A percentile compares a stretch with the other conserved stretches of the same genome.
Conservation (phyloP, 2,329 filamentous ascomycete species). For the Fusarium mundagurra region DNA sequence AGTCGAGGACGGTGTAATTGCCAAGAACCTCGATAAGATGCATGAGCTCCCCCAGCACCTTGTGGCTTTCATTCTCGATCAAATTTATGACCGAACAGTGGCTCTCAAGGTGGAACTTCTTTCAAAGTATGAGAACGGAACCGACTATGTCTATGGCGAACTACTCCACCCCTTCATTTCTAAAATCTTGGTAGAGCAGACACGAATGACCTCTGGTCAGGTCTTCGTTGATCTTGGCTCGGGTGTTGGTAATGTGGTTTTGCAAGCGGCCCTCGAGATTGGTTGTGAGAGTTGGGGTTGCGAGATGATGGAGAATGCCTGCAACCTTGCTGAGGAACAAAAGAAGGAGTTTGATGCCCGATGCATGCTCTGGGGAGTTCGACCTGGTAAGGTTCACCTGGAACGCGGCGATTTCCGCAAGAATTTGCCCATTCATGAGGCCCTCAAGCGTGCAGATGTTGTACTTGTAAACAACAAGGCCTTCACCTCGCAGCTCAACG, state of each 20-base stretch:
- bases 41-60: slow-evolving; percentile 76
- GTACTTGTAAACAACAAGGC: slow-evolving; percentile 98
- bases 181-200: slow-evolving; percentile 80
- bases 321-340: slow-evolving; percentile 82
- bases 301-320: slow-evolving; percentile 94
- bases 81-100: slow-evolving; percentile 92
- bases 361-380: slow-evolving; percentile 88
- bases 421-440: slow-evolving; percentile 73
- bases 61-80: slow-evolving; percentile 82
- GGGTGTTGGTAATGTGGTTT: slow-evolving; percentile 93
- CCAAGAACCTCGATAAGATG: slow-evolving; percentile 74
- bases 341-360: slow-evolving; percentile 84
- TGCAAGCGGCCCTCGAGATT: slow-evolving; percentile 92
- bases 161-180: slow-evolving; percentile 86
- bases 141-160: slow-evolving; percentile 95
- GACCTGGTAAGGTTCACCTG: slow-evolving; percentile 80
- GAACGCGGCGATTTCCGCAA: slow-evolving; percentile 86
- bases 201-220: slow-evolving; percentile 80
- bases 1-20: slow-evolving; percentile 75
- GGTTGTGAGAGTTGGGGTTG: slow-evolving; percentile 97
- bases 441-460: slow-evolving; percentile 88
- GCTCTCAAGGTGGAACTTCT: slow-evolving; percentile 87
- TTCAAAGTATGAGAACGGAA: slow-evolving; percentile 86
- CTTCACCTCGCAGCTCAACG: slow-evolving; percentile 88
- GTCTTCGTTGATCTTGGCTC: slow-evolving; percentile 96